Conservation (phyloP, 2,329 filamentous ascomycete species). For the Myriosclerotinia duriaeana region DNA sequence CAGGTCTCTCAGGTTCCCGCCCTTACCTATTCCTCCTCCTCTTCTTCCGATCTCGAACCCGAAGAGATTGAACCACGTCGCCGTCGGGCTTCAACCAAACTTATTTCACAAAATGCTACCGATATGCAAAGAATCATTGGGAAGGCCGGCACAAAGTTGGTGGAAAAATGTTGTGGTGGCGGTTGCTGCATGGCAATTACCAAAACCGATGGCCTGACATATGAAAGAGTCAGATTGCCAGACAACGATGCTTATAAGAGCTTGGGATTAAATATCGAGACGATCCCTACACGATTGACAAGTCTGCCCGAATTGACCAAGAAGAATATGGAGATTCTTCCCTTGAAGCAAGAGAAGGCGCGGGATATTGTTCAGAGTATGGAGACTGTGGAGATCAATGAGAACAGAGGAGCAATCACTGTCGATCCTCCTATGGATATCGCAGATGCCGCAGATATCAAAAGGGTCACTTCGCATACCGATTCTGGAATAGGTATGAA, state of each 20-base stretch:
- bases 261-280: slow-evolving; percentile 72
- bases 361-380: neutral
- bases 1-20: slow-evolving; percentile 58
- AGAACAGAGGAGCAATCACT: slow-evolving; percentile 9
- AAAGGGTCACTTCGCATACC: slow-evolving; percentile 43
- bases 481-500: slow-evolving; percentile 50
- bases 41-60: slow-evolving; percentile 52
- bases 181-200: slow-evolving; percentile 59
- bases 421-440: slow-evolving; percentile 28
- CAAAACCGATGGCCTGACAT: slow-evolving; percentile 49
- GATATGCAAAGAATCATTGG: slow-evolving; percentile 65
- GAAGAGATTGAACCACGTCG: slow-evolving; percentile 48
- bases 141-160: slow-evolving; percentile 60
- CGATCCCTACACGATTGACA: slow-evolving; percentile 71
- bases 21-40: slow-evolving; percentile 62
- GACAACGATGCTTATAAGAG: slow-evolving; percentile 84
- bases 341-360: slow-evolving; percentile 49
- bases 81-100: slow-evolving; percentile 66
- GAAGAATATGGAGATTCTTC: slow-evolving; percentile 69
- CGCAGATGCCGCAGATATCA: slow-evolving; percentile 1
- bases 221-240: slow-evolving; percentile 58
- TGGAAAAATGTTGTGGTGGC: slow-evolving; percentile 63
- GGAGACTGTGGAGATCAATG: neutral
- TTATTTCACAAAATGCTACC: slow-evolving; percentile 62
- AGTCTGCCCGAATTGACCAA: slow-evolving; percentile 70